These are phyloP conservation scores for Pseudoneurospora amorphoporcata DNA, from an alignment of 495 filamentous ascomycete species.

Conservation along the genomic window DNA sequence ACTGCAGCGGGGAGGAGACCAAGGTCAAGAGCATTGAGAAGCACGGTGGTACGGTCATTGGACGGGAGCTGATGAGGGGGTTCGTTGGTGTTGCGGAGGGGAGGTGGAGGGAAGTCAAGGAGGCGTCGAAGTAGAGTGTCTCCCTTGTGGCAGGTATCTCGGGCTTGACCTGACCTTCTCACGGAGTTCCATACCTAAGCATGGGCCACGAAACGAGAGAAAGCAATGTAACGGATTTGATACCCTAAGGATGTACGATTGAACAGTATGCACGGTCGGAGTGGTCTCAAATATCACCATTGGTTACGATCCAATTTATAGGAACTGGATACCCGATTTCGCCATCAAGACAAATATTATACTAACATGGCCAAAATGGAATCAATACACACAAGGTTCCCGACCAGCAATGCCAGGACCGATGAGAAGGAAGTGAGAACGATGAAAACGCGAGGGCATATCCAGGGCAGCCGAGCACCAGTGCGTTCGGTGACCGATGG, in stretches of 20 bases:
- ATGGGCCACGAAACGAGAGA: background rate
- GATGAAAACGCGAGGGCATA: background rate
- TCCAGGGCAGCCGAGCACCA: background rate
- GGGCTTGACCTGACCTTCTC: background rate
- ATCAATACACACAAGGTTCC: background rate
- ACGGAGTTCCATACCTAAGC: background rate
- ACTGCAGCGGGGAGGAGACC: slow-evolving; percentile 43
- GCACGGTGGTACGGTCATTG: slow-evolving; percentile 52
- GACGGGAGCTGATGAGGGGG: slow-evolving; percentile 29
- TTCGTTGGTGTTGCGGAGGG: slow-evolving; percentile 27
- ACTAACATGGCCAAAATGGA: background rate
- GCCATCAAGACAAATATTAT: background rate
- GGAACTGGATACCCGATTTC: background rate
- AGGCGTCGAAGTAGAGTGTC: slow-evolving; percentile 11
- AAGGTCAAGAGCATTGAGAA: slow-evolving; percentile 67
- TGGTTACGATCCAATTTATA: background rate
- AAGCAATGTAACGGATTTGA: slow-evolving; percentile 2
- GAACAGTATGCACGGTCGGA: background rate
- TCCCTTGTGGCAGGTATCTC: background rate
- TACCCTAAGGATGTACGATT: slow-evolving; percentile 9
- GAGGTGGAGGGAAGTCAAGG: slow-evolving; percentile 32
- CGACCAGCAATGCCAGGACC: background rate
- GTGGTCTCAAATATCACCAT: background rate
- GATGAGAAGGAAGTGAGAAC: background rate
- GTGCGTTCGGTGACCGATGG: background rate